Conservation (phyloP, 805 yeast species). For the Metschnikowia cerradonensis region DNA sequence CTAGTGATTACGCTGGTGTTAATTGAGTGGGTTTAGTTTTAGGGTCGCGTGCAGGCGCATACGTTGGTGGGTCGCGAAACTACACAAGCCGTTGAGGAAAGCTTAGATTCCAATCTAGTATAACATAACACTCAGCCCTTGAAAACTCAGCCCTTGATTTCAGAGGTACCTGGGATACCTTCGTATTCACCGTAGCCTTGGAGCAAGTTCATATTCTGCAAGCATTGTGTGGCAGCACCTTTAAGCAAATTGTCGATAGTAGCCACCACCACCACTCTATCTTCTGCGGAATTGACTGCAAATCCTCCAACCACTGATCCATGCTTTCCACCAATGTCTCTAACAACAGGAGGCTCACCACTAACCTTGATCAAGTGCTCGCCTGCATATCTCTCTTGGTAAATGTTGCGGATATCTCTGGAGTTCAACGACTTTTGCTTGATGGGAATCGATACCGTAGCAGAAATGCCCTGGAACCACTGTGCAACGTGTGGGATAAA, state of each 20-base stretch:
- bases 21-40: neutral
- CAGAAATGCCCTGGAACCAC: slow-evolving; percentile 98
- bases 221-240: slow-evolving; percentile 98
- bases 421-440: slow-evolving; percentile 61
- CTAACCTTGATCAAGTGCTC: slow-evolving; percentile 81
- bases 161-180: slow-evolving; percentile 69
- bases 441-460: slow-evolving; percentile 87
- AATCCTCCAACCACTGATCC: slow-evolving; percentile 95
- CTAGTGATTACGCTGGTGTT: neutral
- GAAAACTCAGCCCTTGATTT: slow-evolving; percentile 7
- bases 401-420: slow-evolving; percentile 78
- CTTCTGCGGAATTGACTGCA: slow-evolving; percentile 82
- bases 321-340: slow-evolving; percentile 87
- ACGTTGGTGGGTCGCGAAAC: neutral
- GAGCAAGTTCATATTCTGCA: slow-evolving; percentile 91
- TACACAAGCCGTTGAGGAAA: neutral
- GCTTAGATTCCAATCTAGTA: neutral
- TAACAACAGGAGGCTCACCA: slow-evolving; percentile 92
- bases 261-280: slow-evolving; percentile 90
- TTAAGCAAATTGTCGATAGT: slow-evolving; percentile 93
- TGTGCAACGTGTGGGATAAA: slow-evolving; percentile 97
- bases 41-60: neutral
- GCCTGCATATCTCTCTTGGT: slow-evolving; percentile 81
- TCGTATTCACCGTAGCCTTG: slow-evolving; percentile 90
- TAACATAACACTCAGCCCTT: slow-evolving; percentile 3